These are phyloP conservation scores for Metschnikowia henanensis DNA, from an alignment of 805 yeast species.

Conservation along the genomic window DNA sequence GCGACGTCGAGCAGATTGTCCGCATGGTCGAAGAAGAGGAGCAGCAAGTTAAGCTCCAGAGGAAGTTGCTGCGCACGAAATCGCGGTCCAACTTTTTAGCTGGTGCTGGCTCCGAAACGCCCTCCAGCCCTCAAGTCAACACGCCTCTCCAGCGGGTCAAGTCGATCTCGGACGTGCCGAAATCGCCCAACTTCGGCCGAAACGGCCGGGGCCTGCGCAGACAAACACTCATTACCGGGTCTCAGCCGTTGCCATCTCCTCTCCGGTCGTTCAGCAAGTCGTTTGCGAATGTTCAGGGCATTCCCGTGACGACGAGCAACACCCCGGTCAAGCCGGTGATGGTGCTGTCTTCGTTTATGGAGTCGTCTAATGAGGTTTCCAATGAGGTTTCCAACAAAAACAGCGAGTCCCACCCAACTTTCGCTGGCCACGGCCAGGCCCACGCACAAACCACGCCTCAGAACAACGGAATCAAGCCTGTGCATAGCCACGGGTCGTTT, in stretches of 20 bases:
- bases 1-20: conserved; percentile 79
- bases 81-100: conserved; percentile 5
- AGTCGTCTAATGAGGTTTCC: conserved; percentile 9
- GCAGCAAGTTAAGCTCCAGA: conserved; percentile 44
- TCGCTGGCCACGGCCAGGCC: neutral
- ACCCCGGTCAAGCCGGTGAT: conserved; percentile 33
- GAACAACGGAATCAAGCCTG: conserved; percentile 6
- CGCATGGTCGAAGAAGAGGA: conserved; percentile 63
- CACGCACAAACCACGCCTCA: neutral
- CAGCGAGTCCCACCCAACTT: neutral
- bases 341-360: conserved; percentile 22
- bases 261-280: conserved; percentile 55
- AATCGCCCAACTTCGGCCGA: conserved; percentile 41
- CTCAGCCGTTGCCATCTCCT: conserved; percentile 92
- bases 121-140: conserved; percentile 10
- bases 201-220: conserved; percentile 60
- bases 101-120: conserved; percentile 6
- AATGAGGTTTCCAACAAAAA: conserved; percentile 1
- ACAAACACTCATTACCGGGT: conserved; percentile 79
- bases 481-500: conserved; percentile 13
- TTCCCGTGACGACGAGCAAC: conserved; percentile 38
- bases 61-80: conserved; percentile 19
- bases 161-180: conserved; percentile 16
- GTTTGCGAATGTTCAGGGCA: conserved; percentile 36
- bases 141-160: conserved; percentile 18